These are phyloP conservation scores for Mycena vitilis DNA, from an alignment of 768 basidiomycete species.

Conservation along the genomic window DNA sequence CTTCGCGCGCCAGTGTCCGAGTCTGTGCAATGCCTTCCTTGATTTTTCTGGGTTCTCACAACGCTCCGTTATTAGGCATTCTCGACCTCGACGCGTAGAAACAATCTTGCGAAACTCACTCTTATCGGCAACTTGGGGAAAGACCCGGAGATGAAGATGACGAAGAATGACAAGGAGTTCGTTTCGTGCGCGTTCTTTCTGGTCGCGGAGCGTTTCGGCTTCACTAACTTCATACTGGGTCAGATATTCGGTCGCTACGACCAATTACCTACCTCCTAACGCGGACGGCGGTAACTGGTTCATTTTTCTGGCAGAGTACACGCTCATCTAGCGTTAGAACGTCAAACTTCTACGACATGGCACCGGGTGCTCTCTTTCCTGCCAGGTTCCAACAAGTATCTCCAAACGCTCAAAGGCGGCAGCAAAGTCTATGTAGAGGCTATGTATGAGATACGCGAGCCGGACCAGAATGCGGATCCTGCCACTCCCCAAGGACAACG, in stretches of 20 bases:
- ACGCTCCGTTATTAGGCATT: slow-evolving; percentile 61
- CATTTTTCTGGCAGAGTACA: slow-evolving; percentile 6
- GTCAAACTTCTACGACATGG: slow-evolving; percentile 69
- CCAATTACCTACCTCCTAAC: slow-evolving; percentile 67
- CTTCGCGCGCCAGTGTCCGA: slow-evolving; percentile 17
- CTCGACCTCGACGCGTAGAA: slow-evolving; percentile 64
- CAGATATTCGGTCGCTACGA: slow-evolving; percentile 85
- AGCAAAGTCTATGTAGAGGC: slow-evolving; percentile 86
- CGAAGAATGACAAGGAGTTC: slow-evolving; percentile 83
- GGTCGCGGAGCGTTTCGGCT: not conserved
- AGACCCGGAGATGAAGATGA: slow-evolving; percentile 76
- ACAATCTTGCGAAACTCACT: slow-evolving; percentile 79
- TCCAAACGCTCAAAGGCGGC: slow-evolving; percentile 76
- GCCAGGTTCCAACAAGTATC: slow-evolving; percentile 68
- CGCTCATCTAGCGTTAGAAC: slow-evolving; percentile 23
- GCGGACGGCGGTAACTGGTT: slow-evolving; percentile 68
- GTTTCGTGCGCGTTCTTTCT: slow-evolving; percentile 63
- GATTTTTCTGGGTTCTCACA: slow-evolving; percentile 8
- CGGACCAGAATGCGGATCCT: slow-evolving; percentile 74
- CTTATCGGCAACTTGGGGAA: slow-evolving; percentile 80
- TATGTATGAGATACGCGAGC: slow-evolving; percentile 78
- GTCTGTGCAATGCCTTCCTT: not conserved
- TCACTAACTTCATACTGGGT: slow-evolving; percentile 4
- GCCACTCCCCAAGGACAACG: slow-evolving; percentile 78
- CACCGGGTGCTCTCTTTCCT: slow-evolving; percentile 82